Evolutionary conservation across 2,329 filamentous ascomycete genomes (phyloP), one percentile per base, ranked within the genome.

Genomic region (Aspergillus quadrilineatus): DNA sequence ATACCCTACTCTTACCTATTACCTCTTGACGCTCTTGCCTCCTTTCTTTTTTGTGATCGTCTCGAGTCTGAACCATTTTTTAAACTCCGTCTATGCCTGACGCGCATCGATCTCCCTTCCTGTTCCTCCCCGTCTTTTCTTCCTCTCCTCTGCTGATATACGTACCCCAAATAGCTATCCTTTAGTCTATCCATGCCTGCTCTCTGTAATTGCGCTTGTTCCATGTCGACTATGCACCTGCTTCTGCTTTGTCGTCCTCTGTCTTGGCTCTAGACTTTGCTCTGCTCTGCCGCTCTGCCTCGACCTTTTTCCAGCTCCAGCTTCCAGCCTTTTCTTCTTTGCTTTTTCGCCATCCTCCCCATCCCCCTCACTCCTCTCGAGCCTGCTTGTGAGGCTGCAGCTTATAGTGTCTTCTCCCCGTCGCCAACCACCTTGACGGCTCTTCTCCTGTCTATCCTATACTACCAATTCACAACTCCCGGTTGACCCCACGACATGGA

Each of bases 231-330:
- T 28, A 44, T 44, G 22, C 22, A 28, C 42, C 42, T 59, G 52
- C 41, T 14, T 55, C 66, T 72, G 63, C 66, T 63, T 69, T 61
- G 55, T 42, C n/a, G 37, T 41, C 12, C 37, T 41, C 75, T 74
- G 72, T 72, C 70, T 73, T 73, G 73, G 73, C 73, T 72, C 65
- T 74, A 73, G 72, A 71, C 48, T 55, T 36, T 59, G 37, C 43
- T 30, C 4, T 47, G 29, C 26, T 45, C 42, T 28, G 12, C 32
- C 3, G 32, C 32, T 34, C 32, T 34, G 42, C 42, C 14, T 22
- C 22, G 42, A 22, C 22, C 44, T 36, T 41, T 17, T 29, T 39
- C 14, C 36, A 30, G 22, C 41, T 45, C 1, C 29, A 43, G 46
- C 54, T 58, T 43, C 41, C 51, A 39, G 41, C 26, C 26, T 43